Evolutionary conservation across 169 alveolate genomes (phyloP).

Genomic region (Eimeria necatrix): DNA sequence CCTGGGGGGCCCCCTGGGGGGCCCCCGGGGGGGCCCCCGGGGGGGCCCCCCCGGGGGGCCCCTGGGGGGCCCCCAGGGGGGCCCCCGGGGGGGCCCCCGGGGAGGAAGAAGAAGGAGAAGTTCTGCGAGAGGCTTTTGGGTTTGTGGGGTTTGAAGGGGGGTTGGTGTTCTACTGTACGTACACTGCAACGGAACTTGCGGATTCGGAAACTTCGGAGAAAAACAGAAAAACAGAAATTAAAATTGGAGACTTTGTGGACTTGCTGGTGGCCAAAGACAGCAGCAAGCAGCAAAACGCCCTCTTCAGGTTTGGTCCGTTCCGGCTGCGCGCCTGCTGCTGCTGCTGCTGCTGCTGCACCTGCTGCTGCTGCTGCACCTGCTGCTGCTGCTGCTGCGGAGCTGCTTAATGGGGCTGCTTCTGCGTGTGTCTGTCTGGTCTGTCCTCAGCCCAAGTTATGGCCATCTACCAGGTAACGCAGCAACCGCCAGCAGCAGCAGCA

Average conservation of each 20-base stretch:
- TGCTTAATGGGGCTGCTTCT: too few species aligned
- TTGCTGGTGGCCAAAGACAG: neutral
- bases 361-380: too few species aligned
- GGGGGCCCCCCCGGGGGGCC: too few species aligned
- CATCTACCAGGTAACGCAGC: neutral
- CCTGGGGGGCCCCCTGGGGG: too few species aligned
- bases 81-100: neutral
- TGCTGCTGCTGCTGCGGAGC: too few species aligned
- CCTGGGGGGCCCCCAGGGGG: too few species aligned
- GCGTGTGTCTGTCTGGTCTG: neutral
- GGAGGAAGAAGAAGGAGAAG: neutral
- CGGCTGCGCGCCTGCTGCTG: neutral
- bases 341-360: neutral
- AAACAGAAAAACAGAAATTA: neutral
- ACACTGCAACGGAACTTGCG: neutral
- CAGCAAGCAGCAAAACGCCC: neutral
- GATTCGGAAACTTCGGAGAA: neutral
- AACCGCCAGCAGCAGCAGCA: neutral
- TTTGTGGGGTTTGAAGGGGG: neutral
- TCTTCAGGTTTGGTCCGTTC: neutral
- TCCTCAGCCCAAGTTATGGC: conserved; percentile 2
- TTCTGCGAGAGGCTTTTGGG: neutral
- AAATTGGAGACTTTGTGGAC: neutral
- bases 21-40: too few species aligned
- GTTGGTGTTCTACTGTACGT: neutral